Evolutionary conservation across 345 rosid species (phyloP).

Genomic region (Citrus glauca): DNA sequence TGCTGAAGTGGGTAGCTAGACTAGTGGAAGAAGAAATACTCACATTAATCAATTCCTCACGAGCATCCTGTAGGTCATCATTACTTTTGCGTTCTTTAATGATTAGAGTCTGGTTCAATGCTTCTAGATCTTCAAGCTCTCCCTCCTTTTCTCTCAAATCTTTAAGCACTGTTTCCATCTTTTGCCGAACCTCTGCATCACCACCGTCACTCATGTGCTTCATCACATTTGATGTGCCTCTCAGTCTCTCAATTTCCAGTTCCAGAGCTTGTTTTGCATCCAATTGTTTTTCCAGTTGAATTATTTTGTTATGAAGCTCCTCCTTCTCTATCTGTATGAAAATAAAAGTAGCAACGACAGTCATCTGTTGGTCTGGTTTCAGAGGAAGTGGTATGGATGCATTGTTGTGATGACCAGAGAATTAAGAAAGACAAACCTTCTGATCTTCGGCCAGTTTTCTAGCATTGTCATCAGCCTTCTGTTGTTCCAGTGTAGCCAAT

Average conservation of each 20-base stretch:
- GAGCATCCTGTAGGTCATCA: slow-evolving; percentile 90
- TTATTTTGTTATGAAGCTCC: slow-evolving; percentile 57
- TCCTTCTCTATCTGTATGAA: slow-evolving; percentile 66
- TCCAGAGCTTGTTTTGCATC: slow-evolving; percentile 84
- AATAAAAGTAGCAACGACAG: slow-evolving; percentile 10
- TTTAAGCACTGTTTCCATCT: slow-evolving; percentile 53
- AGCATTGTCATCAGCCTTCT: slow-evolving; percentile 67
- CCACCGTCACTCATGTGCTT: slow-evolving; percentile 63
- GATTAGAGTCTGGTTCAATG: slow-evolving; percentile 73
- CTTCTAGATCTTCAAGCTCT: slow-evolving; percentile 62
- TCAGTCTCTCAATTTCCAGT: slow-evolving; percentile 75
- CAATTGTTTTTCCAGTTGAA: slow-evolving; percentile 65
- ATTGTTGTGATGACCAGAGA: not conserved
- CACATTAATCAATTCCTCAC: slow-evolving; percentile 75
- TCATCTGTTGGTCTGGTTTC: slow-evolving; percentile 5
- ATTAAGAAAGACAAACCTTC: slow-evolving; percentile 49
- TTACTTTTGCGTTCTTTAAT: slow-evolving; percentile 81
- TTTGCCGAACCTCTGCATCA: slow-evolving; percentile 59
- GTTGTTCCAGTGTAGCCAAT: slow-evolving; percentile 77
- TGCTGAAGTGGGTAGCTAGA: not conserved
- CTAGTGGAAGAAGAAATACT: slow-evolving; percentile 22
- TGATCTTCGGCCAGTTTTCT: slow-evolving; percentile 84
- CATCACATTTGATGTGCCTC: slow-evolving; percentile 60
- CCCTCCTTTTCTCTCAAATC: slow-evolving; percentile 83
- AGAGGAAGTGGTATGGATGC: slow-evolving; percentile 2